Evolutionary conservation across 495 filamentous ascomycete genomes (phyloP).

Genomic region (Talaromyces ruber): DNA sequence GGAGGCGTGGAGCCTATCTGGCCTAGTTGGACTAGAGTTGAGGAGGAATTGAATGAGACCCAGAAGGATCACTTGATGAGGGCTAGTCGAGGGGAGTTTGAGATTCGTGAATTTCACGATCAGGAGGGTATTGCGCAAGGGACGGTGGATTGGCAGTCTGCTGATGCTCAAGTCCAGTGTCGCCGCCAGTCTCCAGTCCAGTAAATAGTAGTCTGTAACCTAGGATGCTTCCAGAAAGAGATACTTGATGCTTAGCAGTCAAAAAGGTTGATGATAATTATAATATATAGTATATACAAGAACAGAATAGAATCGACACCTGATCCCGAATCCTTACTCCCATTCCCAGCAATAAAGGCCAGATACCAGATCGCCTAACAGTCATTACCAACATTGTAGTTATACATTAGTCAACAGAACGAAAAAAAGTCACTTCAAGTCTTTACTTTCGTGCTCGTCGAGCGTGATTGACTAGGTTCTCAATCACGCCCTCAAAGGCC

Average conservation of each 20-base stretch:
- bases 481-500: slow-evolving; percentile 95
- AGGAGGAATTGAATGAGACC: not conserved
- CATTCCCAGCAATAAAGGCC: not conserved
- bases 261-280: not conserved
- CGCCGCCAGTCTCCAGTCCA: not conserved
- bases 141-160: not conserved
- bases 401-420: not conserved
- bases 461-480: slow-evolving; percentile 93
- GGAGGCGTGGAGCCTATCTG: not conserved
- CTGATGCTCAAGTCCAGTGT: not conserved
- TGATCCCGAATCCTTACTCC: not conserved
- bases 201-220: not conserved
- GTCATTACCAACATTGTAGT: not conserved
- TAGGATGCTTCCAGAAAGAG: not conserved
- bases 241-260: not conserved
- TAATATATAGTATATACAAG: not conserved
- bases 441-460: slow-evolving; percentile 67
- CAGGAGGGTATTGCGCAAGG: not conserved
- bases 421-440: not conserved
- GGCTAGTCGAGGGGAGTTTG: not conserved
- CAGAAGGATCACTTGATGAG: not conserved
- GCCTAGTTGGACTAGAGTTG: not conserved
- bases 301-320: not conserved
- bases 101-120: not conserved
- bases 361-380: not conserved